Evolutionary conservation across 2,329 filamentous ascomycete species (phyloP).

Genomic region (Cladosporium sphaerospermum): DNA sequence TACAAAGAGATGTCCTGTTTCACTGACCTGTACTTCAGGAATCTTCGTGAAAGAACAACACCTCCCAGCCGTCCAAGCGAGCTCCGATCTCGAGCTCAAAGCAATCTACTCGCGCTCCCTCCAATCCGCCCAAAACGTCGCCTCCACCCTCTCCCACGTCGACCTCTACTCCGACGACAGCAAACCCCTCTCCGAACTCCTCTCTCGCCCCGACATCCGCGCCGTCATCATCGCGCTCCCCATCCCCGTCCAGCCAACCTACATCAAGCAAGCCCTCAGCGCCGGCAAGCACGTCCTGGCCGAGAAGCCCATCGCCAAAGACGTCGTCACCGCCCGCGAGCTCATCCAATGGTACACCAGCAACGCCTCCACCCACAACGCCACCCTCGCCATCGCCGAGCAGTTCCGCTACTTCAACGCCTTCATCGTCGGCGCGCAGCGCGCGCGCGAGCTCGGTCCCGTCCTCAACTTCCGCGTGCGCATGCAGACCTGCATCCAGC

Average conservation of each 20-base stretch:
- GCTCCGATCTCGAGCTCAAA: conserved; percentile 49
- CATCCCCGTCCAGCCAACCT: conserved; percentile 38
- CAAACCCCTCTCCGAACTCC: conserved; percentile 31
- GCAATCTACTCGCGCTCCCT: conserved; percentile 61
- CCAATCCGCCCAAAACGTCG: conserved; percentile 47
- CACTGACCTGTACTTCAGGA: too few relatives aligned
- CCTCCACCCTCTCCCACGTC: conserved; percentile 31
- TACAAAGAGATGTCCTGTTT: too few relatives aligned
- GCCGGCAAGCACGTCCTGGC: conserved; percentile 51
- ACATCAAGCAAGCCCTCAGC: conserved; percentile 43
- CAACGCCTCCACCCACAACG: conserved; percentile 32
- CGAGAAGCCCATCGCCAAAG: conserved; percentile 50
- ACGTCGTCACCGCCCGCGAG: conserved; percentile 46
- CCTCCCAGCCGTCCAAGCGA: conserved; percentile 55
- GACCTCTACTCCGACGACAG: conserved; percentile 56
- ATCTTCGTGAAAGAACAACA: conserved; percentile 57
- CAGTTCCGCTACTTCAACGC: conserved; percentile 62
- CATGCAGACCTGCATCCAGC: conserved; percentile 40
- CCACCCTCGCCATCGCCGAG: conserved; percentile 58
- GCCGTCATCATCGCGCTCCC: conserved; percentile 49
- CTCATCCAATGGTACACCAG: conserved; percentile 44
- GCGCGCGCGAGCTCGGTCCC: conserved; percentile 48
- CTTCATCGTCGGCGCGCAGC: conserved; percentile 47
- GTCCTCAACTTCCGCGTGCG: conserved; percentile 50
- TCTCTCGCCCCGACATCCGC: conserved; percentile 41